A percentile compares a stretch with the other conserved stretches of the same genome.
Conservation (phyloP, 805 yeast genomes). For the Grigorovia transvaalensis region DNA sequence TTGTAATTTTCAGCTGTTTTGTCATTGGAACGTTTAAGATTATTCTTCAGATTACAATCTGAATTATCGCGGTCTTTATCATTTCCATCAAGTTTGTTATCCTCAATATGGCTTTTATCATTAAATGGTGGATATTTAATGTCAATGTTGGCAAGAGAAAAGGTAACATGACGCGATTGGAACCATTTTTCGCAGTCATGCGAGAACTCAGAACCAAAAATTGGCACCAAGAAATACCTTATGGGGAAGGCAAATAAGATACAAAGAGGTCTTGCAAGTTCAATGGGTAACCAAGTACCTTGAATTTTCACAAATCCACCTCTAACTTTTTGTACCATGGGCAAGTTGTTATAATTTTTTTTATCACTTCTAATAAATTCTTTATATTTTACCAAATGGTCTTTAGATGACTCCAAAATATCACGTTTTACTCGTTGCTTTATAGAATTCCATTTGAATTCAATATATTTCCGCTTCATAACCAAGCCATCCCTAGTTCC, state of each 20-base stretch:
- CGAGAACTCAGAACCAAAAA: slow-evolving; percentile 62
- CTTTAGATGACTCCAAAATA: slow-evolving; percentile 9
- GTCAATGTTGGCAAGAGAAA: background rate
- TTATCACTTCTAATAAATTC: slow-evolving; percentile 7
- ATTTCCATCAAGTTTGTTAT: background rate
- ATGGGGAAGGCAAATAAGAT: slow-evolving; percentile 67
- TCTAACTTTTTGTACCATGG: slow-evolving; percentile 50
- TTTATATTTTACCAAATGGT: slow-evolving; percentile 6
- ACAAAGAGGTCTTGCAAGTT: slow-evolving; percentile 57
- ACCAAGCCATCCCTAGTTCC: background rate
- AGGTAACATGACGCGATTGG: background rate
- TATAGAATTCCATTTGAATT: slow-evolving; percentile 22
- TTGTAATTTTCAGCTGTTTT: background rate
- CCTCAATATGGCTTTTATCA: background rate
- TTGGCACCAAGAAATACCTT: slow-evolving; percentile 63
- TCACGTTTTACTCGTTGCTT: slow-evolving; percentile 10
- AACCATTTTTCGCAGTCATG: slow-evolving; percentile 21
- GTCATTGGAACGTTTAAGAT: background rate
- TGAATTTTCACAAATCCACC: slow-evolving; percentile 90
- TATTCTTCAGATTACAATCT: background rate
- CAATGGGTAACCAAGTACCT: slow-evolving; percentile 85
- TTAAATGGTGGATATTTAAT: background rate
- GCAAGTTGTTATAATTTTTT: slow-evolving; percentile 10
- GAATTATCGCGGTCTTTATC: background rate
- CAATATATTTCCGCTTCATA: slow-evolving; percentile 11